Conservation (phyloP, 2,329 filamentous ascomycete species). For the Teratosphaeria destructans region DNA sequence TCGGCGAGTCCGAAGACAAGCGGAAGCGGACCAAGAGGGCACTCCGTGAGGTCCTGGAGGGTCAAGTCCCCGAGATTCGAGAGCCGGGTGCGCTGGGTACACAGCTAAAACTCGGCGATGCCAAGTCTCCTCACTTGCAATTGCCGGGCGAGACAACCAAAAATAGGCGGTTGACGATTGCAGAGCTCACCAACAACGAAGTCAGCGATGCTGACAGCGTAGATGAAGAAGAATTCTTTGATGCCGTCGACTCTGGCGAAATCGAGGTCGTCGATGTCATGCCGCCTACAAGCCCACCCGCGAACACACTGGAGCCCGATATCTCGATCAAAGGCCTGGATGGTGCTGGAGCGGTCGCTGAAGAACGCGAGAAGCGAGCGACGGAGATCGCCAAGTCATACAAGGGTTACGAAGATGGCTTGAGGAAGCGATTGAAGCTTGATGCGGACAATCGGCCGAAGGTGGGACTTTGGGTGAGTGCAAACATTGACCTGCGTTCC, state of each 20-base stretch:
- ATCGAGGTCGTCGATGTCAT: conserved; percentile 67
- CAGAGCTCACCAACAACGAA: conserved; percentile 53
- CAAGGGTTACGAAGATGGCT: conserved; percentile 81
- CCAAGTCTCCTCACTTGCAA: conserved; percentile 11
- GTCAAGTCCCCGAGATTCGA: conserved; percentile 12
- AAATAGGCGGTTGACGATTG: conserved; percentile 56
- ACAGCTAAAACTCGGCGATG: background rate
- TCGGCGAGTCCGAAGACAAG: conserved; percentile 85
- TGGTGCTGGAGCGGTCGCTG: background rate
- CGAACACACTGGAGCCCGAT: background rate
- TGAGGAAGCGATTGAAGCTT: conserved; percentile 70
- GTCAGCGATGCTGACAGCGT: conserved; percentile 75
- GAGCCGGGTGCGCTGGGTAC: background rate
- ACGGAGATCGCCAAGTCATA: conserved; percentile 68
- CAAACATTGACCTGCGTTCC: background rate
- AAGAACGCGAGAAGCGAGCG: conserved; percentile 21
- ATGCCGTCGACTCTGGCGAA: conserved; percentile 87
- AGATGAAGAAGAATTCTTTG: conserved; percentile 89
- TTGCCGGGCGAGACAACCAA: conserved; percentile 9
- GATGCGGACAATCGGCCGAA: conserved; percentile 88
- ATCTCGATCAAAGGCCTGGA: background rate
- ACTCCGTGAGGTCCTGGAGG: conserved; percentile 71
- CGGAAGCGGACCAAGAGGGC: conserved; percentile 81
- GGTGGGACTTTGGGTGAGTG: conserved; percentile 84
- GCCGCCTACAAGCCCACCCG: conserved; percentile 30